Base-by-base conservation (phyloP, 495 filamentous ascomycete species). In the Ramalina peruviana region DNA sequence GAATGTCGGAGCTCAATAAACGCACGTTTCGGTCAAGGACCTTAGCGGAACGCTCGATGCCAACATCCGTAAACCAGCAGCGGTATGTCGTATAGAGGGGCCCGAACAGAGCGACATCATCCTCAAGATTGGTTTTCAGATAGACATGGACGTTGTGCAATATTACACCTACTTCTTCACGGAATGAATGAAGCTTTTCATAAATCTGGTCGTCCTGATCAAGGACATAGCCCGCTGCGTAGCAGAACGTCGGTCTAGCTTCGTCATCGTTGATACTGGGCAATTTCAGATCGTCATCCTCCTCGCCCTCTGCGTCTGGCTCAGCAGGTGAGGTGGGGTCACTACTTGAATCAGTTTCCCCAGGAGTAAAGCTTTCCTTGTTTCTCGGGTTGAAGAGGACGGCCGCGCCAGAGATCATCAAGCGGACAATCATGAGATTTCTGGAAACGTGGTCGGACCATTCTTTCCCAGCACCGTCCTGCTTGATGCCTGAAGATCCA, bases 11-110 rank as follows among this genome's bases (percentile, higher is more conserved):
- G 48, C 76, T 74, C 50, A 94, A 80, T 11, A 99, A 75, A 41
- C 86, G 76, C 7, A 80, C 77, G 12, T 96, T 79, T 21, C 93
- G 74, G 59, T 99, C 92, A 26, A 99, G 68, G 10, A 92, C 85
- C 61, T 95, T 93, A 6, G 92, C 90, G 9, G 88, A 94, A 50
- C 92, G 72, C 60, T 99, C 92, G 51, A 95, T 93, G 17, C 93
- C 93, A 41, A 97, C 88, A 57, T 99, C 92, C 7, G 93, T 83
- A 58, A 99, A 95, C 86, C 88, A 99, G n/a, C 83, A 88, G 15
- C 84, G 71, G 64, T 94, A 99, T 1, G 92, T 83, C 21, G 80
- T 86, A 63, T 96, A 99, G 11, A 99, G 63, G 21, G 88, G 78
- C 30, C 84, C 93, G 65, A 97, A 99, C 66, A 88, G 95, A 2